These are phyloP conservation scores for Talaromyces adpressus DNA, from an alignment of 495 filamentous ascomycete species.

Conservation along the genomic window DNA sequence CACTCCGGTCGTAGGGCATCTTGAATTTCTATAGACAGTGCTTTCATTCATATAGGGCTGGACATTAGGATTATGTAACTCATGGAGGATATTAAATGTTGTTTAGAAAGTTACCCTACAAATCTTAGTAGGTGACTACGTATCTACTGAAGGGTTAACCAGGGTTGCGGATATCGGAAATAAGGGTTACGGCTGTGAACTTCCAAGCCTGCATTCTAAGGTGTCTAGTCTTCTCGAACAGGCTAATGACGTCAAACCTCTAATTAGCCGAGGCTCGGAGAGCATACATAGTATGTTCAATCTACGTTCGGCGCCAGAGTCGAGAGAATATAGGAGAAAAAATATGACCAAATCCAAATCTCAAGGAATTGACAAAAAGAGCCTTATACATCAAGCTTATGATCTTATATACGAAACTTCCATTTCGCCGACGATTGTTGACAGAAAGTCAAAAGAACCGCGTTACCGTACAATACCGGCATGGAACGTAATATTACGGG, in stretches of 20 bases:
- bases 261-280: background rate
- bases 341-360: background rate
- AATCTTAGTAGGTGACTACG: too few relatives aligned
- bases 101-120: background rate
- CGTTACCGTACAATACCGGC: background rate
- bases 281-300: too few relatives aligned
- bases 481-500: background rate
- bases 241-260: conserved; percentile 3
- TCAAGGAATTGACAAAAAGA: background rate
- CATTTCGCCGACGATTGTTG: background rate
- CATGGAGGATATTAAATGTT: background rate
- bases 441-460: background rate
- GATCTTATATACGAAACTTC: background rate
- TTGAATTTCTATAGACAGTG: background rate
- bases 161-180: background rate
- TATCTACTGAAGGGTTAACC: too few relatives aligned
- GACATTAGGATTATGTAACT: too few relatives aligned
- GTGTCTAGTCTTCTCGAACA: background rate
- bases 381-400: background rate
- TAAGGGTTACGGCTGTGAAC: background rate
- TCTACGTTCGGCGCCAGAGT: background rate
- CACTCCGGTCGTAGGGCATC: background rate
- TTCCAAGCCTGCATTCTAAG: too few relatives aligned
- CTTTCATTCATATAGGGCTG: too few relatives aligned
- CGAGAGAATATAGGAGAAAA: background rate